Conservation (phyloP, 2,329 filamentous ascomycete species). For the Cryphonectria parasitica region DNA sequence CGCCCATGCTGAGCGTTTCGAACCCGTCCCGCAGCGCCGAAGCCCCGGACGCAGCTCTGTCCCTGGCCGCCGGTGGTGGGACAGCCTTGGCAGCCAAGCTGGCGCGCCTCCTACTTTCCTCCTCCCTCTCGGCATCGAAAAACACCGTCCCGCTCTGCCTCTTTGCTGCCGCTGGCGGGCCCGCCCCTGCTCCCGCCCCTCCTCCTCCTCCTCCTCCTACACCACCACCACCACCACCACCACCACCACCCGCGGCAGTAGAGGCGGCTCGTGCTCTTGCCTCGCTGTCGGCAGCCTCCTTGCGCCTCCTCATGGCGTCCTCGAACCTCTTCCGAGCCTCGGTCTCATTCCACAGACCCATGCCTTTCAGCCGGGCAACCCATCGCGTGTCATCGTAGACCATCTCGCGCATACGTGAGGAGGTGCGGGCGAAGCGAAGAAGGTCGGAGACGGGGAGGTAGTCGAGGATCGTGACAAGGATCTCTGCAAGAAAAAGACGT, state of each 20-base stretch:
- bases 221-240: slow-evolving; percentile 14
- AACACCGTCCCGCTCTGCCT: slow-evolving; percentile 16
- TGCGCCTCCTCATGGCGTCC: slow-evolving; percentile 64
- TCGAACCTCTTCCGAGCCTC: slow-evolving; percentile 85
- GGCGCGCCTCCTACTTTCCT: slow-evolving; percentile 33
- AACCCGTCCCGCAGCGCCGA: slow-evolving; percentile 66
- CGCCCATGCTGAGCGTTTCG: slow-evolving; percentile 69
- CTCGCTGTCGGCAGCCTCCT: slow-evolving; percentile 61
- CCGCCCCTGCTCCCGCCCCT: slow-evolving; percentile 17
- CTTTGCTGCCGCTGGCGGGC: slow-evolving; percentile 29
- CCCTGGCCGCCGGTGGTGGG: slow-evolving; percentile 13
- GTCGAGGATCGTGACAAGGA: slow-evolving; percentile 85
- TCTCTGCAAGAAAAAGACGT: slow-evolving; percentile 61
- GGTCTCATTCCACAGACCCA: slow-evolving; percentile 89
- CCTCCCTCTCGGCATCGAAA: slow-evolving; percentile 58
- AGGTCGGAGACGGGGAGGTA: slow-evolving; percentile 86
- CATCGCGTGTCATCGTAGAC: slow-evolving; percentile 97
- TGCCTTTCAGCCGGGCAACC: slow-evolving; percentile 82
- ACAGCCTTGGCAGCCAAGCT: slow-evolving; percentile 1
- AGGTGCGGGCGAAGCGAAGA: slow-evolving; percentile 81
- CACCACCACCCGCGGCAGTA: slow-evolving; percentile 30
- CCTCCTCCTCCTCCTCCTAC: slow-evolving; percentile 20
- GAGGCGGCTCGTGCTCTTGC: slow-evolving; percentile 43
- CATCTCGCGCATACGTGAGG: slow-evolving; percentile 91
- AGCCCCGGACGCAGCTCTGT: slow-evolving; percentile 39